Base-by-base conservation (phyloP, 2,329 filamentous ascomycete species). In the Pseudogymnoascus sp. region DNA sequence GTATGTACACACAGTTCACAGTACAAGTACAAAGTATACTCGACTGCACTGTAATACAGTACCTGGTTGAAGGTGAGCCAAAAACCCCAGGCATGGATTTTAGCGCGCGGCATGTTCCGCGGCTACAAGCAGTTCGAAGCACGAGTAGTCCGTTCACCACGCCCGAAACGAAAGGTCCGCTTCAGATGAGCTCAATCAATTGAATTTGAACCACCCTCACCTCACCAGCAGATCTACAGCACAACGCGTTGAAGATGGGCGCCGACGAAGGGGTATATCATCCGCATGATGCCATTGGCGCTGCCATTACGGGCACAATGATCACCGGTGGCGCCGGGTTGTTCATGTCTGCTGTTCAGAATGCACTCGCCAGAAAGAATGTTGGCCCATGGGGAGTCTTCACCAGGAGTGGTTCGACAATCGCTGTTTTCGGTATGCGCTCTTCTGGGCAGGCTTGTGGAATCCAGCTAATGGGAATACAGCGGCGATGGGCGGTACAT, bases 361-460 rank as follows among this genome's bases (percentile, higher is more conserved):
- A 96, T 80, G 91, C 92, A 64, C 83, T 97, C 70, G 83, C 88
- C 62, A 92, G 87, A 80, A 83, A 85, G 74, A 96, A 96, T 76
- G 81, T 95, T 68, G 91, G 92, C 70, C 83, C 87, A 66, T 85
- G 88, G 80, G 89, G 90, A 69, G 83, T 96, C 72, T 87, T 98
- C 74, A 90, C 90, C 56, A 85, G 86, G 72, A 88, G 87, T 63
- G 93, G 92, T 68, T 81, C 87, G 72, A 88, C 88, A 60, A 89
- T 93, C 73, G 89, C 79, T 65, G 74, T 84, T 65, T 85, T 86
- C 71, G 84, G 87, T 89, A 80, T 68, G 81, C 40, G 53, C 24
- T 53, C 43, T 7, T 40, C 33, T 12, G 19, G 37, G 41, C 19
- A 64, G 28, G 64, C 35, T 64, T 66, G 35, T 61, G 43, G 60